These are phyloP conservation scores for Cystofilobasidium capitatum DNA, from an alignment of 768 basidiomycete species.

Conservation along the genomic window DNA sequence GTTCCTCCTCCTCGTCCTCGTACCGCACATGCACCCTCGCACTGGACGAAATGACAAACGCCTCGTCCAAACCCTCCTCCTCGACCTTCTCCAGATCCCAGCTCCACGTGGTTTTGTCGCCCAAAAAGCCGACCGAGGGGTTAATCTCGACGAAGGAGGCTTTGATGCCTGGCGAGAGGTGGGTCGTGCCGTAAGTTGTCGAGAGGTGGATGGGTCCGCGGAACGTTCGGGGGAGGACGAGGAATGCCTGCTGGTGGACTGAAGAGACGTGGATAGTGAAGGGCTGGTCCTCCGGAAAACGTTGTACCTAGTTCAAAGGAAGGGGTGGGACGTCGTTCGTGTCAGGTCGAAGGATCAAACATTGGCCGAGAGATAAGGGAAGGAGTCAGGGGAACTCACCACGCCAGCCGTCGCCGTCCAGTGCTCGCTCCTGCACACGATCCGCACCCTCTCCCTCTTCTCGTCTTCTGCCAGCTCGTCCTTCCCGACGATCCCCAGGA, in stretches of 20 bases:
- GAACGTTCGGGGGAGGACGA: constrained; percentile 2
- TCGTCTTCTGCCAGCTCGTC: neutral
- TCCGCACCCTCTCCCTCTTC: neutral
- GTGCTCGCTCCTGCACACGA: constrained; percentile 4
- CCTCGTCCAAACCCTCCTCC: neutral
- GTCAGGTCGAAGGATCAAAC: neutral
- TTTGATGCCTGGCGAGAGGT: neutral
- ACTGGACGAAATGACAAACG: neutral
- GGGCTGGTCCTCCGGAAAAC: neutral
- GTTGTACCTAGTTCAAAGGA: neutral
- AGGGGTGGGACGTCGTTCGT: neutral
- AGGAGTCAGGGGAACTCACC: neutral
- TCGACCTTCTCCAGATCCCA: neutral
- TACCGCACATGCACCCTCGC: neutral
- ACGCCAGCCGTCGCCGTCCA: neutral
- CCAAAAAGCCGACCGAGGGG: neutral
- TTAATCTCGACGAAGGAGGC: neutral
- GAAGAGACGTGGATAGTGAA: neutral
- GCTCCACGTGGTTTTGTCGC: neutral
- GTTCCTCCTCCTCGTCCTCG: neutral
- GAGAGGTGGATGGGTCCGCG: neutral
- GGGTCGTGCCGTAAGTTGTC: neutral
- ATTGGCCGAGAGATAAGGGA: neutral
- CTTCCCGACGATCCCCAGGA: neutral
- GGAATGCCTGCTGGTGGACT: neutral